A percentile compares a stretch with the other conserved stretches of the same genome.
phyloP scores from a whole-genome alignment of 179 eudicot genomes.

The Sideroxylon spinosum region DNA sequence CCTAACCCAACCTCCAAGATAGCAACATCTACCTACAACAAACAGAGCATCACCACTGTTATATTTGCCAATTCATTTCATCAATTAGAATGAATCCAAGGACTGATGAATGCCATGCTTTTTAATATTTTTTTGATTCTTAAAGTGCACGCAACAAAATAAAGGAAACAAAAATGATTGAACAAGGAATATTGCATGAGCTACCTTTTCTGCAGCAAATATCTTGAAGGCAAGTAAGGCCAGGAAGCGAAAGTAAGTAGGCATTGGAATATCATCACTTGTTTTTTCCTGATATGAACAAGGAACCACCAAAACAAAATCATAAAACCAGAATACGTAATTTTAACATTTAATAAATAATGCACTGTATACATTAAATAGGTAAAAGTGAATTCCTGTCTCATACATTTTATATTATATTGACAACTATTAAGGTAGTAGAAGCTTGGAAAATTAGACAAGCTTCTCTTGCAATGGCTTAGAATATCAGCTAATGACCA shows the following conservation, averaged over 20 bases:
- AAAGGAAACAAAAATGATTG: not conserved
- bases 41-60: not conserved
- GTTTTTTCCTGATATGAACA: constrained; percentile 55
- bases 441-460: not conserved
- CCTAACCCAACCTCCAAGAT: constrained; percentile 98
- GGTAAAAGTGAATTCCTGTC: not conserved
- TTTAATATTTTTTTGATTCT: not conserved
- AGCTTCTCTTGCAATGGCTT: not conserved
- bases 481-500: not conserved
- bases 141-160: not conserved
- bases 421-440: not conserved
- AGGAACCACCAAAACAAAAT: constrained; percentile 17
- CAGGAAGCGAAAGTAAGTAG: constrained; percentile 91
- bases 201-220: constrained; percentile 82
- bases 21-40: constrained; percentile 87
- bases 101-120: not conserved
- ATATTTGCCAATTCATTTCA: not conserved
- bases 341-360: not conserved
- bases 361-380: not conserved
- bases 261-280: constrained; percentile 80
- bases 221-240: constrained; percentile 96
- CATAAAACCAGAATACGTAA: not conserved
- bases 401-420: not conserved
- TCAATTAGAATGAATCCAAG: constrained; percentile 5
- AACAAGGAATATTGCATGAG: not conserved